Evolutionary conservation across 1,284 basidiomycete genomes (phyloP), one percentile per base, ranked within the genome.

Genomic region (Microbotryomycetes sp.): DNA sequence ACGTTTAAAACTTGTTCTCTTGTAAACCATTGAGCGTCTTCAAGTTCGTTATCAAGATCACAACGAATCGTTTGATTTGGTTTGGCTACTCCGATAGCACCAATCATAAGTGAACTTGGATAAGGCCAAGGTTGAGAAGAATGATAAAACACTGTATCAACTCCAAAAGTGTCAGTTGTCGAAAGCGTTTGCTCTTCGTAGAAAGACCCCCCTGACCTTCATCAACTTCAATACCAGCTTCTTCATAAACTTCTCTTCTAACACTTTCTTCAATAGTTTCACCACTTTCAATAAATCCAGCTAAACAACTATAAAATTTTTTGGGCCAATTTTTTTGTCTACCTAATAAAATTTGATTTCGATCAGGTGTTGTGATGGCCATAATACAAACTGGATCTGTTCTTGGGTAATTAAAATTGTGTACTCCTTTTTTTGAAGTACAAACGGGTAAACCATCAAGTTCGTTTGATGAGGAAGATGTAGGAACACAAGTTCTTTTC

Each of bases 1-100:
- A 89, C 83, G 0, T 78, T 76, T 4, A 85, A 76, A 26, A 92
- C 80, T 70, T 92, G 84, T 30, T 82, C 81, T 12, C 88, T 84
- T 7, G 86, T 86, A 76, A 86, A 97, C 86, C 89, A 98, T 59
- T 83, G 82, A 0, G 91, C 92, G 72, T 97, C 92, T 74, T 88
- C 86, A n/a, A 98, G 83, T 78, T 98, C 94, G 71, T 96, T 94
- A 74, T 97, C 94, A 16, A 98, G 81, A 76, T 97, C 93, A 14
- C 83, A 80, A 14, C 91, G 83, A 68, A 97, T 86, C 3, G 82
- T 81, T 54, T 88, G 80, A 15, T 65, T 67, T 26, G 54, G 61
- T 29, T 63, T 63, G 1, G 69, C 72, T 25, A 68, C 62, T 3
- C 62, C 68, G 31, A 69, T 63, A 42, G 51, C 56, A 42, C 36